Base-by-base conservation (phyloP, 2,329 filamentous ascomycete species). In the Trichoderma citrinoviride region DNA sequence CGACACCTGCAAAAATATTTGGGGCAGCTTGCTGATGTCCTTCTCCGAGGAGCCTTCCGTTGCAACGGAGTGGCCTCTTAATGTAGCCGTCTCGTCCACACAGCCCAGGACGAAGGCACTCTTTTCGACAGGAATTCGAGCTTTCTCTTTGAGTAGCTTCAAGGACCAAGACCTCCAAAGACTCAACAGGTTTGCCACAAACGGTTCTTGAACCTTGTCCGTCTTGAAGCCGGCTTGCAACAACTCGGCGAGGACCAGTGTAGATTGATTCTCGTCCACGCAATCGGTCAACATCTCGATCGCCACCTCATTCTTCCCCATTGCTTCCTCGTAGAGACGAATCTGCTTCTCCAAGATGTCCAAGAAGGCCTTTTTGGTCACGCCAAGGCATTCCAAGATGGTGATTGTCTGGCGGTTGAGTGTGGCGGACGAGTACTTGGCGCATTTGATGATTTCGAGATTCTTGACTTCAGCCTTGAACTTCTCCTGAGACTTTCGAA, bases 71-170 rank as follows among this genome's bases (percentile, higher is more conserved):
- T 96, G 87, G 0, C 95, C 95, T 66, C 86, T 83, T 8, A 99
- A 78, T 0, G 83, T 90, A 1, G 80, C 83, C 0, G 90, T 94
- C 76, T 99, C 95, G 69, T 99, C 95, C 6, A 94, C 86, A 67
- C 91, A 93, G 3, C 94, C 95, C 7, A 98, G 84, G 0, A 98
- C 82, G 73, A 96, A 96, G 0, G 93, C 93, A 1, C 94, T 93
- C 65, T 94, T 78, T 7, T 92, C 87, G 10, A 99, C 84, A 2
- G 87, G 83, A 49, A 99, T 92, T 29, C 90, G 89, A 0, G 94
- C 93, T 71, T 97, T 98, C 70, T 98, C 93, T 70, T 97, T 97
- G 19, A 99, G 83, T 14, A 90, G 85, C 72, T 96, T 97, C 69
- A 97, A 85, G 0, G 90, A 92, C 91, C 92, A 98, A 1, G 92